phyloP scores from a whole-genome alignment of 169 alveolate species.

The Miamiensis avidus region DNA sequence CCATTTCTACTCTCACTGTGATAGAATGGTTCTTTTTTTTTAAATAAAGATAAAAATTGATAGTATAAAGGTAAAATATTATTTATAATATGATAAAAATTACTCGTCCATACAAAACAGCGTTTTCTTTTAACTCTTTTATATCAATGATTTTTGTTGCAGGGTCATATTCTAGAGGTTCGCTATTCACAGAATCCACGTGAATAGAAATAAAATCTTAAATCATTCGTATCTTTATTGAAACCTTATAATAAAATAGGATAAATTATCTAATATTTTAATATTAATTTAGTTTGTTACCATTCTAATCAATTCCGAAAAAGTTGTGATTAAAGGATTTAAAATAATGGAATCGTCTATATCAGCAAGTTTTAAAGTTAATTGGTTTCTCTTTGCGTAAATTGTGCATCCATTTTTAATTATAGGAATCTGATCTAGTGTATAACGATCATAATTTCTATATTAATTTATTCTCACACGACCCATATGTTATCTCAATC shows the following conservation, averaged over 20 bases:
- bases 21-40: neutral
- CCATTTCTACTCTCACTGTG: neutral
- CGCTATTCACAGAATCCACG: neutral
- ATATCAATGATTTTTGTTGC: neutral
- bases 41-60: no score
- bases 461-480: neutral
- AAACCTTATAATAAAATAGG: neutral
- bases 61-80: no score
- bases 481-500: neutral
- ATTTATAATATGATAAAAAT: no score
- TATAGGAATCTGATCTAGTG: no score
- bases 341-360: neutral
- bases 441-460: neutral
- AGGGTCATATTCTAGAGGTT: neutral
- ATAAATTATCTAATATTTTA: no score
- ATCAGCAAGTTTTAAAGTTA: neutral
- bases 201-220: no score
- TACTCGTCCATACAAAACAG: neutral
- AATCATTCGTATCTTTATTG: neutral
- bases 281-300: neutral
- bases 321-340: neutral
- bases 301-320: no score
- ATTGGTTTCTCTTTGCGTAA: neutral
- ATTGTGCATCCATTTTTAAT: neutral
- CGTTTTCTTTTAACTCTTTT: neutral